Evolutionary conservation across 2,329 filamentous ascomycete genomes (phyloP).

Genomic region (Aulographum hederae): DNA sequence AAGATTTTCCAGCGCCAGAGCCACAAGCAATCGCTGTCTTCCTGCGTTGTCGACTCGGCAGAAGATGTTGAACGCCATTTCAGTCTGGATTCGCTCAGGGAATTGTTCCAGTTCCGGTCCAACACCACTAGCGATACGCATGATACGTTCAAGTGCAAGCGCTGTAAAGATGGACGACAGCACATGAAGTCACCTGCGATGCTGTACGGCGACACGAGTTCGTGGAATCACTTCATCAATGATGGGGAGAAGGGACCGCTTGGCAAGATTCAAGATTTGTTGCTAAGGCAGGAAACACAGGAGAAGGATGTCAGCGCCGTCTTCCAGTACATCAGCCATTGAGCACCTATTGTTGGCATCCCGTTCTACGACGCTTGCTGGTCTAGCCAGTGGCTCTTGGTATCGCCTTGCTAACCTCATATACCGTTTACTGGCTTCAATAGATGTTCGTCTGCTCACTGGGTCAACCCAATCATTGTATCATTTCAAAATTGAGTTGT

Average conservation of each 20-base stretch:
- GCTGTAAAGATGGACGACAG: conserved; percentile 79
- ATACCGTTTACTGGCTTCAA: no score
- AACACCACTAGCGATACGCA: conserved; percentile 85
- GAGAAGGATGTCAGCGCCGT: conserved; percentile 77
- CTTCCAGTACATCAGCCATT: conserved; percentile 97
- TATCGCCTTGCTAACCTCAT: no score
- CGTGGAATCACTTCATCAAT: conserved; percentile 97
- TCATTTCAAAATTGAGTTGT: no score
- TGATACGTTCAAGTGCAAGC: conserved; percentile 96
- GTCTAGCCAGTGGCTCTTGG: no score
- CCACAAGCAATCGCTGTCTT: conserved; percentile 93
- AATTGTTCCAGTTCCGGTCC: conserved; percentile 82
- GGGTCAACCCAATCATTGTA: no score
- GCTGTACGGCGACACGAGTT: conserved; percentile 93
- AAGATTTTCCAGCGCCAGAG: conserved; percentile 98
- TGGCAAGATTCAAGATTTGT: conserved; percentile 70
- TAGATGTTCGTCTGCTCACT: no score
- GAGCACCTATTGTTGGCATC: no score
- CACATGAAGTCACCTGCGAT: conserved; percentile 81
- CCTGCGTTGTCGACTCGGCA: conserved; percentile 86
- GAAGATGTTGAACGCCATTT: conserved; percentile 98
- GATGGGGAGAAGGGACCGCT: conserved; percentile 47
- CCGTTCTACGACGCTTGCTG: no score
- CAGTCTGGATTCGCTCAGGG: conserved; percentile 71
- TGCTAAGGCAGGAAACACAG: conserved; percentile 69